Evolutionary conservation across 805 yeast genomes (phyloP).

Genomic region (Jamesozyma spencerorum): DNA sequence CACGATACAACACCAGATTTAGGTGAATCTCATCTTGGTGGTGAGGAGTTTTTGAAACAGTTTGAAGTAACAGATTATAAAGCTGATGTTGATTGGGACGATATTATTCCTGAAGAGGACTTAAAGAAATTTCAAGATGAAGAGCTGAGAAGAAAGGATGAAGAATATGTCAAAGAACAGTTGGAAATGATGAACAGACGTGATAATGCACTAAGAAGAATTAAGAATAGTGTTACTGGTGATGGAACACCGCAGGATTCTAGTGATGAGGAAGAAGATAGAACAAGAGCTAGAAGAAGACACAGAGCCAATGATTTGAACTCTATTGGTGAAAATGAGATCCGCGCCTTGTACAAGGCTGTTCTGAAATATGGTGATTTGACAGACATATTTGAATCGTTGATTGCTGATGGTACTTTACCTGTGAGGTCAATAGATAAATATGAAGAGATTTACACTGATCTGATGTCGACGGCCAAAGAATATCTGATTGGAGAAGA

Average conservation of each 20-base stretch:
- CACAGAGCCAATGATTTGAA: conserved; percentile 38
- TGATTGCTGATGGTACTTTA: conserved; percentile 82
- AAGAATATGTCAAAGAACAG: conserved; percentile 78
- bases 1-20: conserved; percentile 92
- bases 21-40: conserved; percentile 96
- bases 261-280: conserved; percentile 33
- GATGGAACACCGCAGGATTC: conserved; percentile 27
- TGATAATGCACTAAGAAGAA: conserved; percentile 59
- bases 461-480: conserved; percentile 53
- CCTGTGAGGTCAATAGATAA: conserved; percentile 76
- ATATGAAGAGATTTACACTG: conserved; percentile 68
- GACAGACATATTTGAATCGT: conserved; percentile 65
- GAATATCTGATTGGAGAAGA: conserved; percentile 59
- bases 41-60: conserved; percentile 93
- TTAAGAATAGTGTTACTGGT: conserved; percentile 36
- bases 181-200: conserved; percentile 79
- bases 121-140: conserved; percentile 80
- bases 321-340: conserved; percentile 71
- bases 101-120: conserved; percentile 93
- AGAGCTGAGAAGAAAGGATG: conserved; percentile 79
- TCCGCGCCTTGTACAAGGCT: conserved; percentile 76
- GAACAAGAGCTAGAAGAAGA: conserved; percentile 32
- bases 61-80: conserved; percentile 97
- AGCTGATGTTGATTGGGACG: conserved; percentile 98
- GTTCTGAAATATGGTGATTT: conserved; percentile 77